Base-by-base conservation (phyloP, 1,284 basidiomycete genomes). In the Coniferiporia sulphurascens region DNA sequence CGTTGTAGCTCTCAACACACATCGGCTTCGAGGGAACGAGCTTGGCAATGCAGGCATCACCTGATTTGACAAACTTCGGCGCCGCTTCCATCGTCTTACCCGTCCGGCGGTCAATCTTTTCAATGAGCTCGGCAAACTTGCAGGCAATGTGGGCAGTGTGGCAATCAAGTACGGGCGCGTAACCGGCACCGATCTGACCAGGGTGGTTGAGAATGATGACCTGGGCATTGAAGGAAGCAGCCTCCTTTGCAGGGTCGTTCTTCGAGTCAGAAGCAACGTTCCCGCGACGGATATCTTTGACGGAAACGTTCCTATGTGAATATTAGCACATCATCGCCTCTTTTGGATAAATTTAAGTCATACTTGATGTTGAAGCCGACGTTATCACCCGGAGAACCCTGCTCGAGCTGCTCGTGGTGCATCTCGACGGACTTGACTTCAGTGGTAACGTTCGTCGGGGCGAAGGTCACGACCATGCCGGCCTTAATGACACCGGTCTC, bases 361-460 rank as follows among this genome's bases (percentile, higher is more conserved):
- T 67, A 89, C 88, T 94, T 94, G 84, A 96, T 91, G 82, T 94
- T 94, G 87, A 96, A 96, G 65, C 94, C 95, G 74, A 98, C 95
- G 80, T 99, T 99, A 87, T 99, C 96, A 86, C 97, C 97, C 64
- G 96, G 96, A 65, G 84, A 72, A 83, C 97, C 97, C 79, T 93
- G 85, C 74, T 84, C 84, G 76, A 99, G 93, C 78, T 96, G 93
- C 79, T 99, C 96, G 91, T 98, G 96, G 80, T 99, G 97, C 97
- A 99, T 99, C 84, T 99, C 96, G 77, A 99, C 96, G 68, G 93
- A 98, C 89, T 98, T 98, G 83, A 99, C 96, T 91, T 99, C 97
- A 80, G 97, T 99, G 78, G 95, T 98, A 71, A 99, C 95, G 82
- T 95, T 95, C 67, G 93, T 78, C 65, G 96, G 96, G 68, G 97